Conservation (phyloP, 352 stramenopile species). For the Phytophthora meadii region DNA sequence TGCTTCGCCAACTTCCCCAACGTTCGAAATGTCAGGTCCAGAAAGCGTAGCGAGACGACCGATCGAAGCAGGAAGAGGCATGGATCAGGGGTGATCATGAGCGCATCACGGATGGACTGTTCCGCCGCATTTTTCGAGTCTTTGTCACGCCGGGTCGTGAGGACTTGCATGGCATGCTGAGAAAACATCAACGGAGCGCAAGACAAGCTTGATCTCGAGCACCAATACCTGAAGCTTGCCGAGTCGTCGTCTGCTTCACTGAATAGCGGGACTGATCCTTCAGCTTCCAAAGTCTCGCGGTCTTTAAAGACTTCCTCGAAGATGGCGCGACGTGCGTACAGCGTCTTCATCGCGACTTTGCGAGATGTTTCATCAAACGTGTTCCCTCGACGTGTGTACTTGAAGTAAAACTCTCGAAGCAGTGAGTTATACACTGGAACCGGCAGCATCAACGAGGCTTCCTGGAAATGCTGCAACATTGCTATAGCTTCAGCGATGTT, state of each 20-base stretch:
- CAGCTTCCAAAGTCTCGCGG: conserved; percentile 38
- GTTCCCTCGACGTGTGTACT: conserved; percentile 68
- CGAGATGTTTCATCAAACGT: conserved; percentile 69
- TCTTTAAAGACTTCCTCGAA: conserved; percentile 67
- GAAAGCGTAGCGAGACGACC: conserved; percentile 54
- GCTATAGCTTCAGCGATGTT: conserved; percentile 38
- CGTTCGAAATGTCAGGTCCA: conserved; percentile 70
- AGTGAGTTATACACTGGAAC: conserved; percentile 77
- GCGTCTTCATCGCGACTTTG: conserved; percentile 59
- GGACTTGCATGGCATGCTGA: conserved; percentile 71
- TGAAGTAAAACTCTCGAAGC: conserved; percentile 80
- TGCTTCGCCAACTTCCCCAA: conserved; percentile 81
- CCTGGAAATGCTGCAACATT: conserved; percentile 62
- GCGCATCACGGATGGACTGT: conserved; percentile 50
- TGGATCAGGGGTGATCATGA: conserved; percentile 56
- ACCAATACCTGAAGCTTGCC: conserved; percentile 61
- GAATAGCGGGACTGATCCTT: neutral
- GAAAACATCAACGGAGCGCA: conserved; percentile 75
- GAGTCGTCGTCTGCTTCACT: conserved; percentile 22
- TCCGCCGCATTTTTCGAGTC: conserved; percentile 62
- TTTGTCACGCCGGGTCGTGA: conserved; percentile 79
- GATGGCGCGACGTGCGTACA: conserved; percentile 64
- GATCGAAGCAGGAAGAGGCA: conserved; percentile 64
- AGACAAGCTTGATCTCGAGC: conserved; percentile 40
- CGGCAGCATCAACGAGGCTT: conserved; percentile 44